Percentiles rank a stretch among this genome's conserved stretches.
Conservation (phyloP, 352 stramenopile species). For the Phytophthora nicotianae region DNA sequence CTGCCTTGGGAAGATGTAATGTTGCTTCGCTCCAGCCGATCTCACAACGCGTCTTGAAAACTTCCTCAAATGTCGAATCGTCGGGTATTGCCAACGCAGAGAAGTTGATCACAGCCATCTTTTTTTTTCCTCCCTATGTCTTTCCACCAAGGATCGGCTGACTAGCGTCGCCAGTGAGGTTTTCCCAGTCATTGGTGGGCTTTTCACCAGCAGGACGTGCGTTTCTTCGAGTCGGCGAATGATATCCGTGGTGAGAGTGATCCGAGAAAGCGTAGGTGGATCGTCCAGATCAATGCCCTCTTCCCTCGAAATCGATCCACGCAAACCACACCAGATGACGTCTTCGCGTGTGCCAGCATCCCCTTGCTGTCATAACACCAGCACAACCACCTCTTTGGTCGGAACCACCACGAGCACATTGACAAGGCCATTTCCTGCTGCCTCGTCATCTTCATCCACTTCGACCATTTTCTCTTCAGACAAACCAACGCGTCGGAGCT, state of each 20-base stretch:
- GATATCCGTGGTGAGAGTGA: constrained; percentile 1
- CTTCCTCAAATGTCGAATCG: neutral
- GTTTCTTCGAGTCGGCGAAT: constrained; percentile 11
- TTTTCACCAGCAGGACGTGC: constrained; percentile 12
- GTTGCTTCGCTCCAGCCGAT: neutral
- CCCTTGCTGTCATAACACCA: too few species aligned
- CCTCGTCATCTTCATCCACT: constrained; percentile 3
- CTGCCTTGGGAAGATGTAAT: neutral
- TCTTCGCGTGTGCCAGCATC: too few species aligned
- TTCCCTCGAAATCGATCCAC: neutral
- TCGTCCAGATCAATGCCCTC: constrained; percentile 10
- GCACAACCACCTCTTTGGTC: too few species aligned
- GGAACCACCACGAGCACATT: constrained; percentile 20
- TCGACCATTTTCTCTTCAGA: neutral
- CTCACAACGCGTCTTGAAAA: constrained; percentile 2
- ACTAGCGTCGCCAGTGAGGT: constrained; percentile 9
- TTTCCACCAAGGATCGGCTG: constrained; percentile 1
- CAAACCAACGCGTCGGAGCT: neutral
- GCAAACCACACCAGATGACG: neutral
- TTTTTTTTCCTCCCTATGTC: constrained; percentile 1
- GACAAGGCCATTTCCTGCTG: neutral
- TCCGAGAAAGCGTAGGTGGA: constrained; percentile 12
- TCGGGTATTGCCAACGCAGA: neutral
- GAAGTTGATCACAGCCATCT: constrained; percentile 11
- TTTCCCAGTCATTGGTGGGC: constrained; percentile 14